A percentile compares a stretch with the other conserved stretches of the same genome.
These are phyloP conservation scores for Leccinum rimulosum DNA, from an alignment of 768 basidiomycete species.

Conservation along the genomic window DNA sequence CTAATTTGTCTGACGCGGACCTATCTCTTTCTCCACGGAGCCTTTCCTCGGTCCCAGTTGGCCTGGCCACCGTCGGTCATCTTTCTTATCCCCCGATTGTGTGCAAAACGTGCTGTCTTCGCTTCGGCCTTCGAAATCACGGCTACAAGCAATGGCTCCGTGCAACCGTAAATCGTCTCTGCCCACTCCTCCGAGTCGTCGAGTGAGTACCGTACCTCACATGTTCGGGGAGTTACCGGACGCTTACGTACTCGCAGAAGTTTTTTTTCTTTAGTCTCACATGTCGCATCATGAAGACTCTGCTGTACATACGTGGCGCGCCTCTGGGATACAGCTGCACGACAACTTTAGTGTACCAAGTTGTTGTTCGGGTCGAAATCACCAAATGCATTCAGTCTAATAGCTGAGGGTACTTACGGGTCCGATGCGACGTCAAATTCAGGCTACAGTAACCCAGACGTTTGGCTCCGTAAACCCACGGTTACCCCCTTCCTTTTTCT, in stretches of 20 bases:
- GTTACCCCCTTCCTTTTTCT: background rate
- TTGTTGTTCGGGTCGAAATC: conserved; percentile 6
- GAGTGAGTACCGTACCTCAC: background rate
- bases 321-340: background rate
- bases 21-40: conserved; percentile 2
- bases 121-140: background rate
- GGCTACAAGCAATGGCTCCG: conserved; percentile 2
- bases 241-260: conserved; percentile 12
- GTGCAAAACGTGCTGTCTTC: background rate
- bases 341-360: conserved; percentile 5
- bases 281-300: background rate
- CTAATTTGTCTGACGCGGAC: background rate
- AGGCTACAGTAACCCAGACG: background rate
- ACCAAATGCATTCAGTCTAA: background rate
- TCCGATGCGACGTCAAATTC: conserved; percentile 7
- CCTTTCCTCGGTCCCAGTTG: conserved; percentile 5
- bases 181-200: background rate
- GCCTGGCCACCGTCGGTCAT: conserved; percentile 7
- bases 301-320: background rate
- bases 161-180: background rate
- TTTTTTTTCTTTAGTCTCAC: background rate
- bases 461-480: background rate
- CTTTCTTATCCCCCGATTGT: conserved; percentile 7
- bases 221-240: conserved; percentile 1
- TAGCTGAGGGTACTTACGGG: background rate